A percentile compares a stretch with the other conserved stretches of the same genome.
phyloP scores from a whole-genome alignment of 1,139 yeast species.

The Suhomyces choctaworum region DNA sequence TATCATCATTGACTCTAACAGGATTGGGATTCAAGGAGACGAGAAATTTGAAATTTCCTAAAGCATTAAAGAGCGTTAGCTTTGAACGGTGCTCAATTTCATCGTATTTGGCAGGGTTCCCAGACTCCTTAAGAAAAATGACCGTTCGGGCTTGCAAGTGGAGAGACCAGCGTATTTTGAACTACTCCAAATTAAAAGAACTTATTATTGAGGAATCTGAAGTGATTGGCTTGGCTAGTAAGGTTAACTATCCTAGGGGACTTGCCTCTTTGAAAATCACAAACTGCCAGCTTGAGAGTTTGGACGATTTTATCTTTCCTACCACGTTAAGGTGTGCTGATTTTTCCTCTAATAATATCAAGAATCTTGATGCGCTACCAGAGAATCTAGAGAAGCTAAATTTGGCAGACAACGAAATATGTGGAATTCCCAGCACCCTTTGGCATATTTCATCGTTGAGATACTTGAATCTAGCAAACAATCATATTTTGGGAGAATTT shows the following conservation, averaged over 20 bases:
- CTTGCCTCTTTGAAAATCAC: conserved; percentile 10
- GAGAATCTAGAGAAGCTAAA: conserved; percentile 4
- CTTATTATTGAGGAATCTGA: conserved; percentile 13
- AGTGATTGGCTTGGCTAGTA: conserved; percentile 9
- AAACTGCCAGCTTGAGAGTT: conserved; percentile 10
- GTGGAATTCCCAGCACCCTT: not conserved
- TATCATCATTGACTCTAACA: conserved; percentile 13
- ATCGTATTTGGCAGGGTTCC: conserved; percentile 15
- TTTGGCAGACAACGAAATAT: conserved; percentile 7
- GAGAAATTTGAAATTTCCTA: conserved; percentile 15
- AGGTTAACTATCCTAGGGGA: conserved; percentile 9
- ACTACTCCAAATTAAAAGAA: conserved; percentile 12
- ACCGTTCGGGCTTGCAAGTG: conserved; percentile 15
- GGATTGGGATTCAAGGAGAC: conserved; percentile 13
- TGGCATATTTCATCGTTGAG: conserved; percentile 1
- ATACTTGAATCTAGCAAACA: conserved; percentile 7
- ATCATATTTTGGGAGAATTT: conserved; percentile 6
- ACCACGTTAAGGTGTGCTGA: conserved; percentile 8
- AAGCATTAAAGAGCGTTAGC: conserved; percentile 9
- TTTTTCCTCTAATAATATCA: conserved; percentile 9
- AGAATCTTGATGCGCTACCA: not conserved
- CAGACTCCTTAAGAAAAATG: conserved; percentile 12
- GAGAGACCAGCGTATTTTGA: conserved; percentile 13
- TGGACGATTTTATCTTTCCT: conserved; percentile 8
- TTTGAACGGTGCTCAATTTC: conserved; percentile 16